A percentile compares a stretch with the other conserved stretches of the same genome.
Conservation (phyloP, 1,284 basidiomycete genomes). For the Tilletia indica region DNA sequence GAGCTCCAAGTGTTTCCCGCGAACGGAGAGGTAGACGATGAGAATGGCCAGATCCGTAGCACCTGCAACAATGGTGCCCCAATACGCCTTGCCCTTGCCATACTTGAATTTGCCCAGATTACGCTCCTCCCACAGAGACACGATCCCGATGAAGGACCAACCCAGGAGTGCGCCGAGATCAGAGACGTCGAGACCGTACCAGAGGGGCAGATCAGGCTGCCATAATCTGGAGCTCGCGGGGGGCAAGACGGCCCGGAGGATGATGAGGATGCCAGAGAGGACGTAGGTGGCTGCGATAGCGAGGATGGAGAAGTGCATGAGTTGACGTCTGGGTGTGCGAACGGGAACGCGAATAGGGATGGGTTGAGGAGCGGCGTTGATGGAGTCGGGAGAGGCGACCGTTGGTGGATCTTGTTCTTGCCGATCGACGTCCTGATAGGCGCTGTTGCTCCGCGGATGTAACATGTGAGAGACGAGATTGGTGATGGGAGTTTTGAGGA, state of each 20-base stretch:
- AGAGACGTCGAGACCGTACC: conserved; percentile 42
- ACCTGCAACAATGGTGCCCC: conserved; percentile 26
- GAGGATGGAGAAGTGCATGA: conserved; percentile 32
- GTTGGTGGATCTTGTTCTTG: neutral
- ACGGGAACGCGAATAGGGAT: conserved; percentile 43
- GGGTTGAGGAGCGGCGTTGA: conserved; percentile 31
- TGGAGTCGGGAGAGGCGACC: neutral
- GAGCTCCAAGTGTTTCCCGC: conserved; percentile 21
- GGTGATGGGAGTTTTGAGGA: conserved; percentile 27
- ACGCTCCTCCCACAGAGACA: conserved; percentile 38
- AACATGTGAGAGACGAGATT: conserved; percentile 1
- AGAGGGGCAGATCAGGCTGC: conserved; percentile 40
- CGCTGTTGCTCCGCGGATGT: neutral
- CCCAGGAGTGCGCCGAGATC: conserved; percentile 42
- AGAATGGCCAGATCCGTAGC: conserved; percentile 34
- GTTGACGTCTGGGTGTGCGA: conserved; percentile 37
- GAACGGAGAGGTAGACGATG: conserved; percentile 34
- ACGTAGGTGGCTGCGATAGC: conserved; percentile 40
- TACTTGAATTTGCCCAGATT: conserved; percentile 37
- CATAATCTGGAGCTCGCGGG: conserved; percentile 29
- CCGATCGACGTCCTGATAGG: neutral
- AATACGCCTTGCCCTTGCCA: conserved; percentile 40
- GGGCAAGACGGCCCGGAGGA: conserved; percentile 47
- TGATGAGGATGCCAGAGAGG: conserved; percentile 42
- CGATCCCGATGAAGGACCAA: conserved; percentile 41